These are phyloP conservation scores for Citrus inodora DNA, from an alignment of 345 rosid genomes.

Conservation along the genomic window DNA sequence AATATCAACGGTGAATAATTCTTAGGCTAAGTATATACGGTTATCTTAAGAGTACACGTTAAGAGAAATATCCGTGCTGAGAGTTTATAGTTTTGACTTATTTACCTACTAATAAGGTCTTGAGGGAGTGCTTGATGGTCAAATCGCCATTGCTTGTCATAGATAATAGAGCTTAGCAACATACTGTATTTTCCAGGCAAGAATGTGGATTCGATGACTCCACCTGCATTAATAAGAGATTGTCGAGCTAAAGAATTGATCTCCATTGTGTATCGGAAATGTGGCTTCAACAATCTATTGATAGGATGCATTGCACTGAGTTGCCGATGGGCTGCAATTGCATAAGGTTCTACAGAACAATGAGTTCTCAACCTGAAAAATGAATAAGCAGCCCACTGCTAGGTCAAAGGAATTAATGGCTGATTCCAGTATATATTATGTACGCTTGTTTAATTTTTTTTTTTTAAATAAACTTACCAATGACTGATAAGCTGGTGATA, in stretches of 20 bases:
- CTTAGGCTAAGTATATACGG: neutral
- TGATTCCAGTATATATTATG: no score
- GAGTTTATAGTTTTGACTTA: neutral
- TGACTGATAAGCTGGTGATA: slow-evolving; percentile 74
- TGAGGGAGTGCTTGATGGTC: slow-evolving; percentile 52
- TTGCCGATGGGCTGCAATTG: slow-evolving; percentile 68
- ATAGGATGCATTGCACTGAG: slow-evolving; percentile 76
- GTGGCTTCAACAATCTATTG: slow-evolving; percentile 55
- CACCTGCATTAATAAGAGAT: slow-evolving; percentile 47
- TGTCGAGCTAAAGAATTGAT: slow-evolving; percentile 73
- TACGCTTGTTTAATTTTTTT: no score
- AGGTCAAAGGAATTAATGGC: no score
- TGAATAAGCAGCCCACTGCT: neutral
- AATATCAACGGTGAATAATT: no score
- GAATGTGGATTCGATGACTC: slow-evolving; percentile 58
- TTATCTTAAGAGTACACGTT: neutral
- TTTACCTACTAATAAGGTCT: slow-evolving; percentile 33
- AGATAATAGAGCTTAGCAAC: slow-evolving; percentile 54
- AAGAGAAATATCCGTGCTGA: neutral
- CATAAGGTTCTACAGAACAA: slow-evolving; percentile 59
- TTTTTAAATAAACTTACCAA: slow-evolving; percentile 36
- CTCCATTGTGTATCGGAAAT: slow-evolving; percentile 76
- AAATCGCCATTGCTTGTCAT: slow-evolving; percentile 53
- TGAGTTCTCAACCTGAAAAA: slow-evolving; percentile 68
- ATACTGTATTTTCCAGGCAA: slow-evolving; percentile 49